These are phyloP conservation scores for Millerozyma acaciae DNA, from an alignment of 805 yeast species.

Conservation along the genomic window DNA sequence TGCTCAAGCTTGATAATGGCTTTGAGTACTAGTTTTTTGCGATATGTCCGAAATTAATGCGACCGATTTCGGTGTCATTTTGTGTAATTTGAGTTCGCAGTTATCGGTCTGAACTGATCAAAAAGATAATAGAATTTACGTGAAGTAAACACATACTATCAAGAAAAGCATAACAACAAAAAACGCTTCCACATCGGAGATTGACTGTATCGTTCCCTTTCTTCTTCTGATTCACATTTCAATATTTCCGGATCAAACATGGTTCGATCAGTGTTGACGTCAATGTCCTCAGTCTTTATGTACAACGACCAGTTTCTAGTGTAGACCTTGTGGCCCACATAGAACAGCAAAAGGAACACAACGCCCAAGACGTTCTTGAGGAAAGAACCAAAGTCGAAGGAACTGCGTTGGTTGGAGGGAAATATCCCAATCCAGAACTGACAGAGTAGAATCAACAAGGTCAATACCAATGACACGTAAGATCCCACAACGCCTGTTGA, in stretches of 20 bases:
- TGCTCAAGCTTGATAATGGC: no score
- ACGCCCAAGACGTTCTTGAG: conserved; percentile 33
- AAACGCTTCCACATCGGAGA: conserved; percentile 15
- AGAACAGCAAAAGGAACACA: conserved; percentile 25
- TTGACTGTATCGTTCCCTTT: no score
- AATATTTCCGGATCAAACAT: conserved; percentile 33
- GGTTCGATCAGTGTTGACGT: conserved; percentile 25
- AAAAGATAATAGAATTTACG: background rate
- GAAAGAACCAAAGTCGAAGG: conserved; percentile 22
- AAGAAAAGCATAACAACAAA: background rate
- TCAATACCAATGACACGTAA: conserved; percentile 26
- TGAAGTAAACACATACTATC: background rate
- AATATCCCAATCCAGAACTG: conserved; percentile 43
- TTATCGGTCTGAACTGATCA: conserved; percentile 1
- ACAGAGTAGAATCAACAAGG: conserved; percentile 32
- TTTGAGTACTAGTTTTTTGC: no score
- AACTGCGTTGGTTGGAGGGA: conserved; percentile 26
- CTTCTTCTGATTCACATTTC: conserved; percentile 25
- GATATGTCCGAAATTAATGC: conserved; percentile 1
- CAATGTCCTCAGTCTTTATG: conserved; percentile 26
- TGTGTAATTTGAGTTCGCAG: conserved; percentile 1
- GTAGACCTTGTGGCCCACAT: conserved; percentile 28
- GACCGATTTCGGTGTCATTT: no score
- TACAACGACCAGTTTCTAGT: conserved; percentile 27
- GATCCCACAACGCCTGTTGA: conserved; percentile 41